Conservation (phyloP, 768 basidiomycete genomes). For the Naematelia aurantialba region DNA sequence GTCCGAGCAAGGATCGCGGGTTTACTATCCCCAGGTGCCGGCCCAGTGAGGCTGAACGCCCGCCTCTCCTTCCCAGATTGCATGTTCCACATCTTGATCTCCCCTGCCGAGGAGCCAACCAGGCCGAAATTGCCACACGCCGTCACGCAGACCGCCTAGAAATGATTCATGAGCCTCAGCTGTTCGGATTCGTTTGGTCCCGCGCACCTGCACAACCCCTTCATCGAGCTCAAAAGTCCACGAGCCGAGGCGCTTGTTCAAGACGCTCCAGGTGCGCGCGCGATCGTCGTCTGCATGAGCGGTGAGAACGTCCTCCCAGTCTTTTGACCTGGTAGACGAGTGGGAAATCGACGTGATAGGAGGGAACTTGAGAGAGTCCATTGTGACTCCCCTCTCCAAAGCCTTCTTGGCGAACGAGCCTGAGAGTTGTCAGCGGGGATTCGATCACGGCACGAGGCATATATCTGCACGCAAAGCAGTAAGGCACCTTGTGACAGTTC, state of each 20-base stretch:
- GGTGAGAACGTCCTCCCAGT: constrained; percentile 98
- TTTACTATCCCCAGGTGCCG: constrained; percentile 36
- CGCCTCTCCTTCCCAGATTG: constrained; percentile 86
- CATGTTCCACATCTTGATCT: constrained; percentile 90
- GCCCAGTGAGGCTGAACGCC: constrained; percentile 59
- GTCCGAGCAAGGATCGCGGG: constrained; percentile 29
- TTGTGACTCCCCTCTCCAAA: constrained; percentile 67
- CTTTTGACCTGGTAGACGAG: constrained; percentile 75
- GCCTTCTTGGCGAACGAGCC: constrained; percentile 82
- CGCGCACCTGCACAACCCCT: constrained; percentile 68
- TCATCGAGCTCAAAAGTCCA: constrained; percentile 62
- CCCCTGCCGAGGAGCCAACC: constrained; percentile 68
- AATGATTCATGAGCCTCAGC: not conserved
- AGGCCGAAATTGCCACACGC: constrained; percentile 95
- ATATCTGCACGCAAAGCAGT: not conserved
- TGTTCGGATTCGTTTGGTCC: not conserved
- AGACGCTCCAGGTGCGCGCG: constrained; percentile 82
- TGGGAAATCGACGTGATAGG: constrained; percentile 72
- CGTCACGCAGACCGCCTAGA: constrained; percentile 71
- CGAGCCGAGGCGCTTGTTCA: constrained; percentile 75
- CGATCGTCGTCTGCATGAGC: constrained; percentile 76
- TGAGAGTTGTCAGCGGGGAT: constrained; percentile 43
- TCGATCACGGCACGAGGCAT: not conserved
- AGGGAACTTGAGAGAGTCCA: constrained; percentile 78
- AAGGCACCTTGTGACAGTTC: constrained; percentile 83